Evolutionary conservation across 2,329 filamentous ascomycete species (phyloP), one percentile per base, ranked within the genome.

Genomic region (Fusarium camptoceras): DNA sequence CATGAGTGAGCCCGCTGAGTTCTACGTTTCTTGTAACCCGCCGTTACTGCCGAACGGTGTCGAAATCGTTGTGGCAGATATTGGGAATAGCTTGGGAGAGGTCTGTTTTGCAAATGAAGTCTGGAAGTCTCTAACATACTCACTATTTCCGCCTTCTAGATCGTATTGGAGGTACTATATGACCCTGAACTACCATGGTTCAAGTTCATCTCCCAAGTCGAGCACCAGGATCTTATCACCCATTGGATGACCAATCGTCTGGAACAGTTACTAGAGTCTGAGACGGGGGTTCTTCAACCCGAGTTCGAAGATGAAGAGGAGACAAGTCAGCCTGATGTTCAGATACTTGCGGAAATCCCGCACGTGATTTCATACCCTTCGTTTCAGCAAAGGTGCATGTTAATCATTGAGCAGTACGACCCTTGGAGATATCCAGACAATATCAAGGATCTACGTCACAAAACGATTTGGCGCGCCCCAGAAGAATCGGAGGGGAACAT

Each of bases 171-270:
- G 48, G 69, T 81, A 8, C 70, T 81, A 6, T 81, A 81, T 31
- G 79, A 81, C 27, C 78, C 79, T 2, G 76, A 79, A 0, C 59
- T 76, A 0, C 74, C 79, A 1, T 80, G 77, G 76, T 80, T 81
- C 60, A 81, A 81, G 55, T 47, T 78, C 8, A 77, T 80, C 18
- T 47, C 74, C 0, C 3, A 14, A 7, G 18, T 18, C 1, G 43
- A 51, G 3, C 6, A 59, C 20, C 68, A 75, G 16, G 14, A 49
- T 12, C 31, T 56, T 10, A 61, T 79, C 8, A 64, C 60, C 1
- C 14, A 55, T 1, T 64, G 55, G 25, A 63, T 81, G 6, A 46
- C 75, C 18, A 37, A 60, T 5, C 46, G 69, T 18, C 41, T 81
- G 4, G 50, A 66, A 8, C 18, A 51, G 1, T 54, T 78, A 2